Evolutionary conservation across 345 rosid species (phyloP), one percentile per base, ranked within the genome.

Genomic region (Linum usitatissimum): DNA sequence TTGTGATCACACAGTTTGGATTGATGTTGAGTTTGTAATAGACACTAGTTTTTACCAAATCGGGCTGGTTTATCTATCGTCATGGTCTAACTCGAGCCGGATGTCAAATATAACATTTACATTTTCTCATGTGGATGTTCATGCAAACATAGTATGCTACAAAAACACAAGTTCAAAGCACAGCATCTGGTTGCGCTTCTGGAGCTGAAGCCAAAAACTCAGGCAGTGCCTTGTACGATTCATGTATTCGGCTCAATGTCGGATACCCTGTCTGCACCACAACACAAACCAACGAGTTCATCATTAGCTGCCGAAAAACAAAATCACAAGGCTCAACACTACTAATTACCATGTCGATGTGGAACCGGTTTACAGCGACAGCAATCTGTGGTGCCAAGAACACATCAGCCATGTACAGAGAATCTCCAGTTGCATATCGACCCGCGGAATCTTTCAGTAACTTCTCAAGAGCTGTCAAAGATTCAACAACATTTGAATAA

Each of bases 311-410:
- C 14, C 28, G 6, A 6, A 58, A 7, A 6, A 30, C 30, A 30
- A 58, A 58, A 3, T 58, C 38, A 17, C 17, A 9, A 19, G 28
- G 48, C 61, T 9, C n/a, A 10, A 63, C 8, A 6, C 0, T 7
- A 3, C 5, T 18, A 14, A 49, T 67, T 71, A 84, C 86, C 84
- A 84, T 68, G 60, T 76, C 79, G n/a, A 81, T 67, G 12, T 79
- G 69, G 59, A 76, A 79, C 70, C 72, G 69, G 45, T 4, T 34
- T 8, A 31, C 23, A 13, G 77, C 80, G 14, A 55, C 58, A 40
- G 78, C 81, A 61, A 84, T 76, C 63, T 84, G 82, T 19, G 84
- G 86, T 57, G 80, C 86, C 76, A 84, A 61, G 66, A 81, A 84
- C 36, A 81, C 83, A 71, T 84, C 89, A 58, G 81, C 81, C 89